Percentiles rank a stretch among this genome's conserved stretches.
These are phyloP conservation scores for Insectozyma bohioensis DNA, from an alignment of 1,139 yeast genomes.

Conservation along the genomic window DNA sequence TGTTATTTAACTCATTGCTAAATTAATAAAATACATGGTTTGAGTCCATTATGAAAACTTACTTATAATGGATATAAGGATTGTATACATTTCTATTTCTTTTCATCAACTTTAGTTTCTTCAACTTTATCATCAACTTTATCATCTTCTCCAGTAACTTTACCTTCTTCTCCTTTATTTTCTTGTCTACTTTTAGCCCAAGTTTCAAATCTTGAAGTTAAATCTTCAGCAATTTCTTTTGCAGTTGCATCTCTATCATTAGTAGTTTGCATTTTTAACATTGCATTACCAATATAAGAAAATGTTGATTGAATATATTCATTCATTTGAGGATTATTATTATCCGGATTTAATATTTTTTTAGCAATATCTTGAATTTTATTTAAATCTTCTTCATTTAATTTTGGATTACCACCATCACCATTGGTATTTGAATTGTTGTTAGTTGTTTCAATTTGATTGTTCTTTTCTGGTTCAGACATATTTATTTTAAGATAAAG, in stretches of 20 bases:
- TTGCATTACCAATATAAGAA: constrained; percentile 27
- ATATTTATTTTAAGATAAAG: neutral
- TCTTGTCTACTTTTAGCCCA: constrained; percentile 28
- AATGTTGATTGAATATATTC: constrained; percentile 27
- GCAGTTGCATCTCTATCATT: constrained; percentile 36
- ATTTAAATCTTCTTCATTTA: constrained; percentile 8
- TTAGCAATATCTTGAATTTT: constrained; percentile 19
- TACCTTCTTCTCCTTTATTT: constrained; percentile 10
- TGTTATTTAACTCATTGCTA: constrained; percentile 16
- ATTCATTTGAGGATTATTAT: constrained; percentile 27
- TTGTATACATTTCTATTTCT: constrained; percentile 39
- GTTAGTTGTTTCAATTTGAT: too few species aligned
- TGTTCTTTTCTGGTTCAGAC: constrained; percentile 2
- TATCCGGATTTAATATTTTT: constrained; percentile 29
- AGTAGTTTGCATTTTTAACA: constrained; percentile 31
- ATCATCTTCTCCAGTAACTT: constrained; percentile 1
- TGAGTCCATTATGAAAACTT: constrained; percentile 48
- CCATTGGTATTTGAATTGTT: too few species aligned
- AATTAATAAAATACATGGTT: constrained; percentile 50
- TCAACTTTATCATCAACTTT: neutral
- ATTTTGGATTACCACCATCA: constrained; percentile 3
- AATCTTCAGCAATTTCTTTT: constrained; percentile 40
- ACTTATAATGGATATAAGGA: constrained; percentile 53
- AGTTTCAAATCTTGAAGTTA: constrained; percentile 26
- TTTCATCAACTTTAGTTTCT: neutral